Evolutionary conservation across 75 land plant species (phyloP).

Genomic region (Larix kaempferi): DNA sequence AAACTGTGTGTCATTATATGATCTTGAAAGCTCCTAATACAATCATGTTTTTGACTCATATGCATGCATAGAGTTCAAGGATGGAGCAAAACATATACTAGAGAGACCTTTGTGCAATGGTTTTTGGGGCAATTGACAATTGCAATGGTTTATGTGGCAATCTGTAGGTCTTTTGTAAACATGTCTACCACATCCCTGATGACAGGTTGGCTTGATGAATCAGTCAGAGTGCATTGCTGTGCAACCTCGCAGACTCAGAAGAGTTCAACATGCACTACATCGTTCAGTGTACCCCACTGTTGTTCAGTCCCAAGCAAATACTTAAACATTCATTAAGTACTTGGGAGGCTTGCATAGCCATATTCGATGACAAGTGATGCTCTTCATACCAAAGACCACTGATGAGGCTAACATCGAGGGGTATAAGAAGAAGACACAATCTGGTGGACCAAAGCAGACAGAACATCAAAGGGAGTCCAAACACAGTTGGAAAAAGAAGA

Average conservation of each 20-base stretch:
- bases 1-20: no score
- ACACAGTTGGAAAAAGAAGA: not conserved
- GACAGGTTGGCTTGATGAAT: conserved; percentile 14
- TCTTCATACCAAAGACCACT: not conserved
- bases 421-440: not conserved
- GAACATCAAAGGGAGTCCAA: not conserved
- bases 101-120: not conserved
- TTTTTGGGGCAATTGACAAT: not conserved
- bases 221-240: conserved; percentile 19
- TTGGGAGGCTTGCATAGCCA: not conserved
- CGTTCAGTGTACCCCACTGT: not conserved
- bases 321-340: not conserved
- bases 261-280: conserved; percentile 18
- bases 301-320: no score
- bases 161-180: conserved; percentile 26
- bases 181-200: conserved; percentile 26
- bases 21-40: not conserved
- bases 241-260: conserved; percentile 29
- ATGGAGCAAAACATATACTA: not conserved
- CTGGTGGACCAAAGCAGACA: not conserved
- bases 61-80: not conserved
- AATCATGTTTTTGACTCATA: not conserved
- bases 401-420: not conserved
- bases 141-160: conserved; percentile 17
- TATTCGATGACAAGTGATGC: not conserved